Percentiles rank a stretch among this genome's conserved stretches.
phyloP scores from a whole-genome alignment of 176 grass and related monocot genomes.

The Carex parvula region DNA sequence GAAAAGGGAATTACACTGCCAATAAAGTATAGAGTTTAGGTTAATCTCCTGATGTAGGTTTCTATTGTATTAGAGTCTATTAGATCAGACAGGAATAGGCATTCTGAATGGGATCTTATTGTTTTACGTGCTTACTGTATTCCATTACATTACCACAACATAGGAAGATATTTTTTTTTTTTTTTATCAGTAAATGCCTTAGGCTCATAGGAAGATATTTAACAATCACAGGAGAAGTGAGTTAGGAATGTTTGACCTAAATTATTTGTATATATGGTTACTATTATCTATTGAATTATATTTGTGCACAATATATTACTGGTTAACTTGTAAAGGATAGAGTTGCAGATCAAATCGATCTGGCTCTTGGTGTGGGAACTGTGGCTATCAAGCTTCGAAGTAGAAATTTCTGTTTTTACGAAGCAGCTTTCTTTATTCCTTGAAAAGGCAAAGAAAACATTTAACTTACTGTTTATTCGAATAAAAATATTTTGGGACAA shows the following conservation, averaged over 20 bases:
- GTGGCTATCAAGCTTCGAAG: not conserved
- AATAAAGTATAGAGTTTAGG: slow-evolving; percentile 38
- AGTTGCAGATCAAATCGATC: not conserved
- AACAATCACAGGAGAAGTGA: slow-evolving; percentile 5
- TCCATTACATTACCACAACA: slow-evolving; percentile 2
- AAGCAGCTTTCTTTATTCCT: not conserved
- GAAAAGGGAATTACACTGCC: slow-evolving; percentile 54
- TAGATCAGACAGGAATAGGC: slow-evolving; percentile 10
- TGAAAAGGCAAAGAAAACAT: not conserved
- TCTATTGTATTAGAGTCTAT: not conserved
- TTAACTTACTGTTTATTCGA: not conserved
- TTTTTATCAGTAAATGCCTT: too few species aligned
- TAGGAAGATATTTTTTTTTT: too few species aligned
- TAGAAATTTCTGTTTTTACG: not conserved
- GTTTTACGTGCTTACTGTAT: slow-evolving; percentile 8
- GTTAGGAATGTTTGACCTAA: not conserved
- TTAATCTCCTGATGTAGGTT: slow-evolving; percentile 10
- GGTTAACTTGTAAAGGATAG: not conserved
- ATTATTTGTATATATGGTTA: slow-evolving; percentile 12
- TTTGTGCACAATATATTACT: not conserved
- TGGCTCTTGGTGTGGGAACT: not conserved
- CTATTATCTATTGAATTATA: not conserved
- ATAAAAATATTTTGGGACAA: not conserved
- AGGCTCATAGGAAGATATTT: too few species aligned
- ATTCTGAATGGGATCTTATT: slow-evolving; percentile 13